Evolutionary conservation across 768 basidiomycete species (phyloP), one percentile per base, ranked within the genome.

Genomic region (Tephrocybe rancida): DNA sequence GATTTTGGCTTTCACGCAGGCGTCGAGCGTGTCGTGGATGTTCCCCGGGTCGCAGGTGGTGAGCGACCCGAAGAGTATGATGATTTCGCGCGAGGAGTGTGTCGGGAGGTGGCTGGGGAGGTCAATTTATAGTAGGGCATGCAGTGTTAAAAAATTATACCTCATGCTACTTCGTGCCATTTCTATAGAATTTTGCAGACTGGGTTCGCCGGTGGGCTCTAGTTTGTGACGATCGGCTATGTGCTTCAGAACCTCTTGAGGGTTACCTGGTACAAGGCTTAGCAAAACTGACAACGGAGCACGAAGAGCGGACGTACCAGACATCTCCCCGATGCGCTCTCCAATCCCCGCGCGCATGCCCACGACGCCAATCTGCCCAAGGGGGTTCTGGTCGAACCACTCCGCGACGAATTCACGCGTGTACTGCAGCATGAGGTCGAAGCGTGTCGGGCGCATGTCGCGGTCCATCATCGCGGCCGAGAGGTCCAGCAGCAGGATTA

Each of bases 371-470:
- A 99, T 92, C 71, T 98, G 97, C 19, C 96, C 95, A 11, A 99
- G 78, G 1, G 97, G 97, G 64, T 99, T 99, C 73, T 98, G 97
- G 72, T 99, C 97, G 69, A 98, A 99, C 95, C 96, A 99, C 68
- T 99, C 97, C 6, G 82, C 76, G 25, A 98, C 81, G 60, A 98
- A 99, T 61, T 92, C 92, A 53, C 94, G 83, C 13, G 94, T 84
- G 66, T 95, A 96, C 64, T 95, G 88, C 39, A 98, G 73, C 62
- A 87, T 88, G 27, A 99, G 70, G 65, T 97, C 95, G 61, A 96
- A 95, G 52, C 97, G 83, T 19, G 92, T 94, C 10, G 95, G 94
- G 5, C 96, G 83, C 87, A 96, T 92, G 72, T 99, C 97, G 25
- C 95, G 85, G 70, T 98, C 97, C 72, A 85, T 81, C 94, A 98